A percentile compares a stretch with the other conserved stretches of the same genome.
phyloP scores from a whole-genome alignment of 305 asterid species.

The Petunia hybrid region DNA sequence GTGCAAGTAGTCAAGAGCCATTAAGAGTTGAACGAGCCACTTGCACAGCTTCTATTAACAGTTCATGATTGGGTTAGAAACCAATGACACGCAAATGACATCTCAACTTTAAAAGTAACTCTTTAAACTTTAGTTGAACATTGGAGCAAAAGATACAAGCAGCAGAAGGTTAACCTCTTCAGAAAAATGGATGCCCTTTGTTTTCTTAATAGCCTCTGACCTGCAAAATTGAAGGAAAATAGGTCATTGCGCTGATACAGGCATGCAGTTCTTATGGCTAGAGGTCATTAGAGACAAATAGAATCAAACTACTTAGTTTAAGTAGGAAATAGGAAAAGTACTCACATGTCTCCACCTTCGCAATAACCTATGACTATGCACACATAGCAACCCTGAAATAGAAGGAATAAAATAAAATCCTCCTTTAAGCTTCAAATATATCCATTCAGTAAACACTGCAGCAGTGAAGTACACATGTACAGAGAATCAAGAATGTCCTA shows the following conservation, averaged over 20 bases:
- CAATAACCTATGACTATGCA: conserved; percentile 92
- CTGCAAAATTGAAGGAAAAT: conserved; percentile 53
- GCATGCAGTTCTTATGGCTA: conserved; percentile 7
- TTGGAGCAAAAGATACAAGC: conserved; percentile 11
- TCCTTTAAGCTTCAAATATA: conserved; percentile 22
- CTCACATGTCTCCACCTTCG: conserved; percentile 99
- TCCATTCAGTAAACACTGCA: conserved; percentile 17
- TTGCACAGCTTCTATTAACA: conserved; percentile 75
- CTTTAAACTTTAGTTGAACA: conserved; percentile 12
- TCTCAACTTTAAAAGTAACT: conserved; percentile 19
- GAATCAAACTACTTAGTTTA: conserved; percentile 5
- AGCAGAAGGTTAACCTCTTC: conserved; percentile 73
- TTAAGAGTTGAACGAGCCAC: conserved; percentile 94
- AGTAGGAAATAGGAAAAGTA: conserved; percentile 22
- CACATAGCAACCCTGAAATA: conserved; percentile 90
- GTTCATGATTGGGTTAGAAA: conserved; percentile 29
- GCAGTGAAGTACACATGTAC: conserved; percentile 15
- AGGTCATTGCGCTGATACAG: conserved; percentile 22
- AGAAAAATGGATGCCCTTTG: conserved; percentile 70
- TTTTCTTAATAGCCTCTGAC: conserved; percentile 85
- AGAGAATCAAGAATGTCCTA: conserved; percentile 24
- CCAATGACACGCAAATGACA: conserved; percentile 7
- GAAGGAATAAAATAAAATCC: conserved; percentile 36
- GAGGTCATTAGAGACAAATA: background rate
- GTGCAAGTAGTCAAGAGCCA: conserved; percentile 95